These are phyloP conservation scores for Aspergillus asperescens DNA, from an alignment of 495 filamentous ascomycete genomes.

Conservation along the genomic window DNA sequence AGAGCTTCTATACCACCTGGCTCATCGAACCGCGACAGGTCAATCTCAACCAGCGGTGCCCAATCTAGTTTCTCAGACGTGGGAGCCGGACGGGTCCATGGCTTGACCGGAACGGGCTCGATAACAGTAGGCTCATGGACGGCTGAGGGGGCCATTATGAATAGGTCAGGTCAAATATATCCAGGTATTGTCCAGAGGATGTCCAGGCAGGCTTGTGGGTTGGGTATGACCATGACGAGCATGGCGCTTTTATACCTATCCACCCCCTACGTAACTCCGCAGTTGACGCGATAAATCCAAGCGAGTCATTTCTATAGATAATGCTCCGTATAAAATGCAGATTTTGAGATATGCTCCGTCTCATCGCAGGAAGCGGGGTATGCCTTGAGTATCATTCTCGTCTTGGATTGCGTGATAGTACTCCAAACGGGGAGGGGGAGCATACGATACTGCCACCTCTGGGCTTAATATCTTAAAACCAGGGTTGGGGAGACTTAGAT, in stretches of 20 bases:
- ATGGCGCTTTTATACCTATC: not conserved
- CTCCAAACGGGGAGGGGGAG: not conserved
- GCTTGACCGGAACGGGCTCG: conserved; percentile 23
- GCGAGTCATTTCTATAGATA: not conserved
- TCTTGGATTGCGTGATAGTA: conserved; percentile 19
- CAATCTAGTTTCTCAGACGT: conserved; percentile 37
- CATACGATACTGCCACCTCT: not conserved
- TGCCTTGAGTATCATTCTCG: conserved; percentile 17
- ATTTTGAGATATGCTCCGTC: not conserved
- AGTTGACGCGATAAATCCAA: not conserved
- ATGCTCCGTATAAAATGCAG: not conserved
- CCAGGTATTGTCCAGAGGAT: no score
- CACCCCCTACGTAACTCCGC: not conserved
- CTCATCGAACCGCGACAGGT: conserved; percentile 45
- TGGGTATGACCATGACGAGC: not conserved
- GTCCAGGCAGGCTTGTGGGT: not conserved
- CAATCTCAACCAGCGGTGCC: conserved; percentile 49
- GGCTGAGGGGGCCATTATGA: conserved; percentile 31
- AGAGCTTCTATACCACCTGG: conserved; percentile 50
- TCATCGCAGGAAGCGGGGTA: conserved; percentile 15
- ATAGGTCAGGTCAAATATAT: no score
- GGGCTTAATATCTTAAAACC: not conserved
- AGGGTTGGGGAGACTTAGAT: no score
- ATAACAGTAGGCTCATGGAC: conserved; percentile 16
- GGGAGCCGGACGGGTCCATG: conserved; percentile 34